These are phyloP conservation scores for Hirschfeldia incana DNA, from an alignment of 345 rosid genomes.

Conservation along the genomic window DNA sequence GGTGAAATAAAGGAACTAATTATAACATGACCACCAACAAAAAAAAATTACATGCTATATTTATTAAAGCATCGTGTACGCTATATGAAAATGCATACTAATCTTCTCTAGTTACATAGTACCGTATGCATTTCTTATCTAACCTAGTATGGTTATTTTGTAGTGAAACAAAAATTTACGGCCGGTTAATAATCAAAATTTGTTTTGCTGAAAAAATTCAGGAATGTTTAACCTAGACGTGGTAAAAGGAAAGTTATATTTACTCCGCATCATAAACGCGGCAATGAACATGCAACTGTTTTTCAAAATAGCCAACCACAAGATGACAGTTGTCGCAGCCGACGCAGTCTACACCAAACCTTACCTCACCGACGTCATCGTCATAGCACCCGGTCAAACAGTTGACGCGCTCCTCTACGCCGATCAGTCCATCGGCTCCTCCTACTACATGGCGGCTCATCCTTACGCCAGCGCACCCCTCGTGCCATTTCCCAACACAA, in stretches of 20 bases:
- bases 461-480: constrained; percentile 53
- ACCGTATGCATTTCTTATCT: neutral
- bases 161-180: neutral
- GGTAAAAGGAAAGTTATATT: constrained; percentile 63
- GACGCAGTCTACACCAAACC: constrained; percentile 76
- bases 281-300: constrained; percentile 81
- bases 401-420: constrained; percentile 62
- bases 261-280: constrained; percentile 84
- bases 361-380: constrained; percentile 62
- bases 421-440: constrained; percentile 59
- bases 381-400: constrained; percentile 75
- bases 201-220: neutral
- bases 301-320: constrained; percentile 86
- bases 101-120: too few relatives aligned
- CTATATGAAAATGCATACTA: too few relatives aligned
- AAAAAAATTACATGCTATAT: too few relatives aligned
- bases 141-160: neutral
- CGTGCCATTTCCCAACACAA: constrained; percentile 45
- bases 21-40: neutral
- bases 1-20: neutral
- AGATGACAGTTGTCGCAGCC: constrained; percentile 65
- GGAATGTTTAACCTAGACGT: constrained; percentile 63
- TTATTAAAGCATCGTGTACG: too few relatives aligned
- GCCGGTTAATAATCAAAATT: neutral
- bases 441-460: constrained; percentile 80